Evolutionary conservation across 1,284 basidiomycete species (phyloP).

Genomic region (Athelia sp.): DNA sequence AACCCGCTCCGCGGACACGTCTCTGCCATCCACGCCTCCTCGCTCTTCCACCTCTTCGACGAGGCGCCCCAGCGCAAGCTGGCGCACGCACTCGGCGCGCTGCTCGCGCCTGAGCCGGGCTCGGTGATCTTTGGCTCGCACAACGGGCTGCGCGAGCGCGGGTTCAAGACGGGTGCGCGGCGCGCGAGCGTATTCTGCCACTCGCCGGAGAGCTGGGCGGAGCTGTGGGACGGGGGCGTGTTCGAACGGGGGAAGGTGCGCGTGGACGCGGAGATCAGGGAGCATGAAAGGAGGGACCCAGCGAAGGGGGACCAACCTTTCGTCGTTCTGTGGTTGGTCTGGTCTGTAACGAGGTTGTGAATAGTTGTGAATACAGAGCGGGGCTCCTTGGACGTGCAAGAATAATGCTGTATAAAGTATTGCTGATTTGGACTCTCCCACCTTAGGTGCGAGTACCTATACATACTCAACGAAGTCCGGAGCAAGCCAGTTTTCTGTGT

Average conservation of each 20-base stretch:
- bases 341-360: constrained; percentile 22
- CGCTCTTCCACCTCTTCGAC: constrained; percentile 49
- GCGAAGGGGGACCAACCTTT: constrained; percentile 4
- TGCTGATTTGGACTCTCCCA: too few relatives aligned
- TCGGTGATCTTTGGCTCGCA: constrained; percentile 30
- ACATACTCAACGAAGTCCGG: too few relatives aligned
- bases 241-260: constrained; percentile 32
- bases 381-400: too few relatives aligned
- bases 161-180: constrained; percentile 5
- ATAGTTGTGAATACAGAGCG: too few relatives aligned
- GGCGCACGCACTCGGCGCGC: constrained; percentile 32
- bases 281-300: constrained; percentile 6
- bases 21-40: constrained; percentile 41
- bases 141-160: constrained; percentile 18
- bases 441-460: too few relatives aligned
- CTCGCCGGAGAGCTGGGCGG: constrained; percentile 33
- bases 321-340: constrained; percentile 17
- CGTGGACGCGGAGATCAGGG: constrained; percentile 23
- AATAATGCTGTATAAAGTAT: too few relatives aligned
- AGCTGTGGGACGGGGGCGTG: constrained; percentile 37
- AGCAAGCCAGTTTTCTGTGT: too few relatives aligned
- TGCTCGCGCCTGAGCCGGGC: constrained; percentile 28
- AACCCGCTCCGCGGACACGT: constrained; percentile 38
- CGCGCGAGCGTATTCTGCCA: constrained; percentile 21
- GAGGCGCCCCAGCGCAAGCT: constrained; percentile 35